These are phyloP conservation scores for Russula sp. DNA, from an alignment of 768 basidiomycete species.

Conservation along the genomic window DNA sequence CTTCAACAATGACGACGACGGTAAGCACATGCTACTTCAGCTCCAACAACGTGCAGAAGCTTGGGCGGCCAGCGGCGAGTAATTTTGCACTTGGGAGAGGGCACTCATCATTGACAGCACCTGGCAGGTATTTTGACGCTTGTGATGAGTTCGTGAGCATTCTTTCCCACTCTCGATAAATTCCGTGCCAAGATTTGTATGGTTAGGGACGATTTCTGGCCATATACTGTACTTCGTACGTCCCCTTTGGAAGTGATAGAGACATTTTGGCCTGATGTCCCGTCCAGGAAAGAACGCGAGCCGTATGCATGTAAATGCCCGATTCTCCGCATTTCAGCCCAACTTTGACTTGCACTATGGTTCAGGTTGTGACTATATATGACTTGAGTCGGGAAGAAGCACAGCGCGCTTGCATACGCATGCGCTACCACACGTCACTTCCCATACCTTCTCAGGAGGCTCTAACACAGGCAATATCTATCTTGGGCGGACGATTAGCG, in stretches of 20 bases:
- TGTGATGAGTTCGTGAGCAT: conserved; percentile 67
- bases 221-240: conserved; percentile 61
- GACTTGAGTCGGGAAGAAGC: conserved; percentile 62
- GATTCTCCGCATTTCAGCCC: not conserved
- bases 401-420: conserved; percentile 46
- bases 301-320: conserved; percentile 56
- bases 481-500: conserved; percentile 76
- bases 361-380: conserved; percentile 60
- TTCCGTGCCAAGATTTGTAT: not conserved
- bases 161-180: not conserved
- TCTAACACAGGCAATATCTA: conserved; percentile 44
- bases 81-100: not conserved
- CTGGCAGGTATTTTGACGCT: conserved; percentile 63
- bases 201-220: conserved; percentile 79
- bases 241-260: not conserved
- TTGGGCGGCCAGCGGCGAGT: conserved; percentile 74
- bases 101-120: conserved; percentile 13
- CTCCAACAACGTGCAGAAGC: conserved; percentile 81
- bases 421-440: conserved; percentile 42
- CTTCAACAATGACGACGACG: conserved; percentile 72
- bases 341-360: not conserved
- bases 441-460: conserved; percentile 33
- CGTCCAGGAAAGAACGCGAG: conserved; percentile 58
- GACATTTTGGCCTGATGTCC: conserved; percentile 15
- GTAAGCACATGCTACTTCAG: conserved; percentile 73